A percentile compares a stretch with the other conserved stretches of the same genome.
Evolutionary conservation across 495 filamentous ascomycete genomes (phyloP).

Genomic region (Tuber microsphaerosporum): DNA sequence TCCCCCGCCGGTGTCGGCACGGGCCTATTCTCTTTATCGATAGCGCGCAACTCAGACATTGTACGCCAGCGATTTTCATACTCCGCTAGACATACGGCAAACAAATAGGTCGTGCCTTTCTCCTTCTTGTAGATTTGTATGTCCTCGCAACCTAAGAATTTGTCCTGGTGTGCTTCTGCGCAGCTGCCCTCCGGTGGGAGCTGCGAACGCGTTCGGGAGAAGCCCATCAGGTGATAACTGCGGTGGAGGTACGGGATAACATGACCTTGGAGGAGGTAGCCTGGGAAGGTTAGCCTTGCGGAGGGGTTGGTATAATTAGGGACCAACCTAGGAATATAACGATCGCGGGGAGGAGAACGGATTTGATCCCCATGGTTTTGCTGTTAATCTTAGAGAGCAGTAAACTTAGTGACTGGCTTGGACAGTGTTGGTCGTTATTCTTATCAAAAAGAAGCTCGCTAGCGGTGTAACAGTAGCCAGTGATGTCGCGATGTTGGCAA

Average conservation of each 20-base stretch:
- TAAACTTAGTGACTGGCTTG: background rate
- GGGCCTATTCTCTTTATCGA: background rate
- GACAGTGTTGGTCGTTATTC: background rate
- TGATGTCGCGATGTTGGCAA: background rate
- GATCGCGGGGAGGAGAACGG: slow-evolving; percentile 17
- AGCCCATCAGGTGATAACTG: slow-evolving; percentile 19
- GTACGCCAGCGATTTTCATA: slow-evolving; percentile 17
- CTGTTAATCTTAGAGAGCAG: background rate
- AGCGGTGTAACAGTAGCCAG: background rate
- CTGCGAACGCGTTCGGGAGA: slow-evolving; percentile 37
- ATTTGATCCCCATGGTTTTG: background rate
- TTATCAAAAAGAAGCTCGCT: background rate
- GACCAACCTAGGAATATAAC: slow-evolving; percentile 16
- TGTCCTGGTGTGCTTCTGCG: slow-evolving; percentile 23
- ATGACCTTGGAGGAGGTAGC: slow-evolving; percentile 15
- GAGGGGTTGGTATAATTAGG: background rate
- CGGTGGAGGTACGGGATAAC: slow-evolving; percentile 24
- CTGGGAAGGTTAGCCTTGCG: slow-evolving; percentile 14
- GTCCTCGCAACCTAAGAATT: slow-evolving; percentile 35
- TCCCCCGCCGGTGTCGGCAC: slow-evolving; percentile 15
- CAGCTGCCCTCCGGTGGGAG: slow-evolving; percentile 31
- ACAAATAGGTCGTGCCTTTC: slow-evolving; percentile 16
- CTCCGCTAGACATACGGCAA: slow-evolving; percentile 23
- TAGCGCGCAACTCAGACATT: background rate
- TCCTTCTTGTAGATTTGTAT: slow-evolving; percentile 27